Evolutionary conservation across 164 flowering plant genomes (phyloP).

Genomic region (Chloranthus sessilifolius): DNA sequence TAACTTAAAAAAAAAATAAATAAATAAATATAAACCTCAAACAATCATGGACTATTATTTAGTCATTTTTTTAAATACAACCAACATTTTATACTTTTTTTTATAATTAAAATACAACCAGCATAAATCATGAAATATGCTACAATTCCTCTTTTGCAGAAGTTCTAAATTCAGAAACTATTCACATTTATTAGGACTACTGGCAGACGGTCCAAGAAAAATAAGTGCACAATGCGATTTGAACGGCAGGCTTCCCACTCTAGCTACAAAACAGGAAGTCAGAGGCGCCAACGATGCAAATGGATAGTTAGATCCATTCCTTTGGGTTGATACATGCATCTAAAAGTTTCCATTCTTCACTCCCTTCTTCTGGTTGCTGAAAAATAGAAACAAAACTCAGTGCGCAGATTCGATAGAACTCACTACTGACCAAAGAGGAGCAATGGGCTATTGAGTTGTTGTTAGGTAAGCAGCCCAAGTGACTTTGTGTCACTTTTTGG

Average conservation of each 20-base stretch:
- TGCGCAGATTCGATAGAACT: too few relatives aligned
- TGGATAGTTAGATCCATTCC: constrained; percentile 64
- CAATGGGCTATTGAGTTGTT: too few relatives aligned
- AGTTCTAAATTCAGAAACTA: background rate
- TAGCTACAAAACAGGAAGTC: constrained; percentile 6
- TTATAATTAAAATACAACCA: background rate
- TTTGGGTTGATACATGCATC: constrained; percentile 98
- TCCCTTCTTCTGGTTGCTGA: constrained; percentile 92
- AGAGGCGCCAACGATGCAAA: background rate
- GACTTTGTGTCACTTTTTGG: background rate
- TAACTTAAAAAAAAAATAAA: too few relatives aligned
- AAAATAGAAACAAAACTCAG: constrained; percentile 5
- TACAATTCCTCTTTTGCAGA: background rate
- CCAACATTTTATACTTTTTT: too few relatives aligned
- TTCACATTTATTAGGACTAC: background rate
- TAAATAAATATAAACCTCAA: too few relatives aligned
- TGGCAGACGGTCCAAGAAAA: background rate
- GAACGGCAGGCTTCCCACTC: background rate
- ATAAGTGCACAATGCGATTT: background rate
- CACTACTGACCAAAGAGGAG: too few relatives aligned
- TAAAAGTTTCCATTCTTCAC: constrained; percentile 93
- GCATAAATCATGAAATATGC: background rate
- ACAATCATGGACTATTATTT: too few relatives aligned
- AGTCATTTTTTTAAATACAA: too few relatives aligned
- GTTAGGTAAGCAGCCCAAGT: background rate